Base-by-base conservation (phyloP, 2,329 filamentous ascomycete species). In the Trichoderma simmonsii region DNA sequence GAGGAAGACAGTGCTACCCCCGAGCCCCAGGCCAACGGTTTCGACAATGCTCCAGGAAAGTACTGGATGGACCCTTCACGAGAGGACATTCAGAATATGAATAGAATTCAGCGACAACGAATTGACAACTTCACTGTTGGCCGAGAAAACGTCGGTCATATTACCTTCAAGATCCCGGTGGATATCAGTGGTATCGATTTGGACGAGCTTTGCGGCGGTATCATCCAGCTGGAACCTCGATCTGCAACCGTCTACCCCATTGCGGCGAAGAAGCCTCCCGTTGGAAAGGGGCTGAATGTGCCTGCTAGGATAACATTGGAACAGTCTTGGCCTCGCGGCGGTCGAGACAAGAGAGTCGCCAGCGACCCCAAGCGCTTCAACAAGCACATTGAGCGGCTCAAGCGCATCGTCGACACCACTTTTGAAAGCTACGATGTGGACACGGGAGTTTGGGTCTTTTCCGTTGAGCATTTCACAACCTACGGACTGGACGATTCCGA, bases 381-480 rank as follows among this genome's bases (percentile, higher is more conserved):
- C 48, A 97, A 94, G 82, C 96, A 99, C 81, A 83, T 98, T 71
- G 89, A 92, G 73, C 91, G 93, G 69, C 88, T 99, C 28, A 92
- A 90, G 85, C 89, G 88, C 72, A 94, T 98, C 48, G 84, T 85
- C 9, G 91, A 93, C 79, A 98, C 96, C 0, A 89, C 90, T 4
- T 98, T 97, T 77, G 86, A 95, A 76, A 86, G 87, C 77, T 99
- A 98, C 81, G 88, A 97, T 74, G 85, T 86, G 71, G 86, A 93
- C 1, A 94, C 90, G 67, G 96, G 95, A 67, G 88, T 93, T 61
- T 99, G 97, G 97, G 89, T 89, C 15, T 99, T 99, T 84, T 90
- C 86, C 11, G 96, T 99, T n/a, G 91, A 95, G 78, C 96, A 99
- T 81, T 99, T 97, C 81, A 98, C 95, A 1, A 97, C 94, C 1